Evolutionary conservation across 257 asterid species (phyloP).

Genomic region (Eustoma russellianum): DNA sequence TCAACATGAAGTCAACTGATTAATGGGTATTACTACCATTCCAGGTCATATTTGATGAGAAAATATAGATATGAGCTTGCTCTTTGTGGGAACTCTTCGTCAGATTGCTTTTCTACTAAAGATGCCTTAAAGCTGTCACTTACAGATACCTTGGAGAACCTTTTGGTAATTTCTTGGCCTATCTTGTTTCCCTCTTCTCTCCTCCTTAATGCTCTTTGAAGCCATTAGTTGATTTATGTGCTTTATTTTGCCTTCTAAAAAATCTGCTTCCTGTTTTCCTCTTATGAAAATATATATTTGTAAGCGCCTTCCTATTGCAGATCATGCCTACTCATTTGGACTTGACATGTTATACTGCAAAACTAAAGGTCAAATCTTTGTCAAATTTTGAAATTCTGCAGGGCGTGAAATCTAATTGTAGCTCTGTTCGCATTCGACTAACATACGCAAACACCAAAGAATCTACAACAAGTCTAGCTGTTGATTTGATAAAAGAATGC

Average conservation of each 20-base stretch:
- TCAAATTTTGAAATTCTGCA: slow-evolving; percentile 26
- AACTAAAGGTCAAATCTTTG: slow-evolving; percentile 5
- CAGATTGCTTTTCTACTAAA: slow-evolving; percentile 37
- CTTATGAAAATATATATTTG: neutral
- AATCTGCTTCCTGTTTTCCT: neutral
- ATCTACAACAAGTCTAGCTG: slow-evolving; percentile 23
- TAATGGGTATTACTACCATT: slow-evolving; percentile 1
- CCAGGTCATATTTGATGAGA: slow-evolving; percentile 54
- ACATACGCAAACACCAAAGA: slow-evolving; percentile 40
- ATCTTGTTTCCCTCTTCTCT: slow-evolving; percentile 2
- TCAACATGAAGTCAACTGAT: neutral
- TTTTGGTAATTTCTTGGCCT: slow-evolving; percentile 42
- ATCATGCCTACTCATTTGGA: neutral
- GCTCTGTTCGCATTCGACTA: slow-evolving; percentile 56
- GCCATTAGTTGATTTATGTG: slow-evolving; percentile 2
- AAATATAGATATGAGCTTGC: slow-evolving; percentile 49
- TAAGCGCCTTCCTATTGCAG: neutral
- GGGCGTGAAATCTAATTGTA: slow-evolving; percentile 48
- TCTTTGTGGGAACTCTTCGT: slow-evolving; percentile 37
- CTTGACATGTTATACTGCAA: too few species aligned
- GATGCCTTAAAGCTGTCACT: slow-evolving; percentile 60
- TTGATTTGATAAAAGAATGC: slow-evolving; percentile 37
- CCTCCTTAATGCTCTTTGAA: neutral
- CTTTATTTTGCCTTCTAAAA: neutral
- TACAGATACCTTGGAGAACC: slow-evolving; percentile 40